Conservation (phyloP, 1,139 yeast species). For the Suhomyces panamericanus region DNA sequence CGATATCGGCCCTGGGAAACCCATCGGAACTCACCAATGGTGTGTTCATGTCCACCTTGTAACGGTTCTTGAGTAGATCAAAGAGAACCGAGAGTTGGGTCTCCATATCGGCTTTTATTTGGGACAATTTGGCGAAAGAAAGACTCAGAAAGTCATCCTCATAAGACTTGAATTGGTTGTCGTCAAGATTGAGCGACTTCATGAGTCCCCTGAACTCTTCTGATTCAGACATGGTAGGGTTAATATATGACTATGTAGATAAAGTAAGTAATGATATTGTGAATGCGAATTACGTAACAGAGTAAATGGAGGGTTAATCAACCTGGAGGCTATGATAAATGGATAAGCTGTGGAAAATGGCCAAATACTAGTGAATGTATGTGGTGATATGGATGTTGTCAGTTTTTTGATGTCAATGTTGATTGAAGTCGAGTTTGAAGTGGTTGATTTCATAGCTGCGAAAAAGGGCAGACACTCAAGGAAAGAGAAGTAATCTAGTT, state of each 20-base stretch:
- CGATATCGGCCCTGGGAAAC: conserved; percentile 82
- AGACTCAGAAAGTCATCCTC: conserved; percentile 21
- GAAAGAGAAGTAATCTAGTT: too few relatives aligned
- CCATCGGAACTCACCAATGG: conserved; percentile 70
- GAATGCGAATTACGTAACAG: neutral
- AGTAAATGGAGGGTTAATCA: neutral
- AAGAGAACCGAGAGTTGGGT: conserved; percentile 33
- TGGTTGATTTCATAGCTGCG: too few relatives aligned
- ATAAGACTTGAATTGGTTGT: conserved; percentile 25
- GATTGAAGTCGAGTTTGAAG: too few relatives aligned
- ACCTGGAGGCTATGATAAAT: too few relatives aligned
- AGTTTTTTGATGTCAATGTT: too few relatives aligned
- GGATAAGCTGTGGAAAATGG: too few relatives aligned
- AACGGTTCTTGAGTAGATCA: conserved; percentile 31
- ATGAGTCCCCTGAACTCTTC: conserved; percentile 37
- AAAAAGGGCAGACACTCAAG: too few relatives aligned
- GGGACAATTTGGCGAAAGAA: conserved; percentile 30
- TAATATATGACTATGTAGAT: too few relatives aligned
- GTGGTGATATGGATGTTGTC: too few relatives aligned
- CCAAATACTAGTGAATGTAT: too few relatives aligned
- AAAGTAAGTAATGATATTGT: too few relatives aligned
- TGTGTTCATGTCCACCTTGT: conserved; percentile 61
- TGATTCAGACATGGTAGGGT: conserved; percentile 5
- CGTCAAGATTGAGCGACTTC: conserved; percentile 40
- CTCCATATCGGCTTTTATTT: conserved; percentile 35